A percentile compares a stretch with the other conserved stretches of the same genome.
These are phyloP conservation scores for Passiflora organensis DNA, from an alignment of 345 rosid genomes.

Conservation along the genomic window DNA sequence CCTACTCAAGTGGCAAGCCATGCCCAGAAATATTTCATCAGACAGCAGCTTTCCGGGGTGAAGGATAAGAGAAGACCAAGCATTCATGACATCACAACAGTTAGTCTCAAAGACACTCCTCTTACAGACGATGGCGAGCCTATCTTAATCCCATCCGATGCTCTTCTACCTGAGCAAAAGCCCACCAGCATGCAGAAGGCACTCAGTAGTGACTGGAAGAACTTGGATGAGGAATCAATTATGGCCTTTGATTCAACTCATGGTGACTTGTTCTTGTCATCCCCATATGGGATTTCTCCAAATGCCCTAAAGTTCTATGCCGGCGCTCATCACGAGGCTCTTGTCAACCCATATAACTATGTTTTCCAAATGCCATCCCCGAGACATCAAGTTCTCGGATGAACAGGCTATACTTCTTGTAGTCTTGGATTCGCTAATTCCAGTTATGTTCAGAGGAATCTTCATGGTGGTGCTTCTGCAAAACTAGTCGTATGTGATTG, in stretches of 20 bases:
- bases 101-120: slow-evolving; percentile 35
- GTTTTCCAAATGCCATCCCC: slow-evolving; percentile 26
- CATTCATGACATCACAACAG: slow-evolving; percentile 83
- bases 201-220: slow-evolving; percentile 15
- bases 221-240: slow-evolving; percentile 18
- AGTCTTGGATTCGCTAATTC: too few relatives aligned
- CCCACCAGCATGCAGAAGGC: slow-evolving; percentile 18
- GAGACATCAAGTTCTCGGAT: slow-evolving; percentile 23
- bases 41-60: slow-evolving; percentile 70
- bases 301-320: slow-evolving; percentile 26
- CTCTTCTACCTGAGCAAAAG: slow-evolving; percentile 20
- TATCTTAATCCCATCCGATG: slow-evolving; percentile 8
- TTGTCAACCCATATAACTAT: slow-evolving; percentile 22
- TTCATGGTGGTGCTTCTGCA: neutral
- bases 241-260: slow-evolving; percentile 25
- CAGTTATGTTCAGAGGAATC: slow-evolving; percentile 1
- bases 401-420: slow-evolving; percentile 8
- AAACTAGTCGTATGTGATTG: neutral
- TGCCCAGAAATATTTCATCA: slow-evolving; percentile 91
- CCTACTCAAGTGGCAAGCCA: slow-evolving; percentile 99
- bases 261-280: slow-evolving; percentile 26
- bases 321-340: slow-evolving; percentile 23
- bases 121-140: slow-evolving; percentile 16
- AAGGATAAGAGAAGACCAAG: slow-evolving; percentile 91
- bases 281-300: slow-evolving; percentile 27